Evolutionary conservation across 2,329 filamentous ascomycete genomes (phyloP).

Genomic region (Proliferodiscus dingleyae): DNA sequence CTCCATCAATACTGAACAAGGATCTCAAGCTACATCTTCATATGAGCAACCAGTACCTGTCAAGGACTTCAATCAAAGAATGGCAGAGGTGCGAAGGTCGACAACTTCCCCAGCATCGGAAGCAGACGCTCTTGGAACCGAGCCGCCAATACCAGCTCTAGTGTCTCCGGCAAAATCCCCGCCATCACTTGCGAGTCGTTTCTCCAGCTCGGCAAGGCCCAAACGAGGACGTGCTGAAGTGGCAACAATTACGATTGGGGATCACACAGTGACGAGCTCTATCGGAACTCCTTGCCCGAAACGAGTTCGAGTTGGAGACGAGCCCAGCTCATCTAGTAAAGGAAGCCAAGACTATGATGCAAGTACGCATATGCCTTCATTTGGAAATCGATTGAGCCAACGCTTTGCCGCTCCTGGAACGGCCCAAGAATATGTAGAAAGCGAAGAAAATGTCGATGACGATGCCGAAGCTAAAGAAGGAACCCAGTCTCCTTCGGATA

Average conservation of each 20-base stretch:
- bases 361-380: constrained; percentile 18
- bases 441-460: constrained; percentile 15
- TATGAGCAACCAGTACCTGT: constrained; percentile 20
- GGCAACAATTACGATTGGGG: constrained; percentile 33
- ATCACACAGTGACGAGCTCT: constrained; percentile 29
- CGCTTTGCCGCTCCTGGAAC: constrained; percentile 28
- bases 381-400: constrained; percentile 28
- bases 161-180: constrained; percentile 23
- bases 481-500: constrained; percentile 1
- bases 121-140: constrained; percentile 6
- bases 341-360: constrained; percentile 1
- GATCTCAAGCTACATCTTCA: constrained; percentile 8
- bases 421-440: constrained; percentile 5
- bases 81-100: constrained; percentile 23
- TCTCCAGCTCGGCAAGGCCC: constrained; percentile 18
- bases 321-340: constrained; percentile 4
- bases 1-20: constrained; percentile 16
- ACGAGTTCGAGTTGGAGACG: constrained; percentile 15
- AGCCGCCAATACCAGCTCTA: constrained; percentile 22
- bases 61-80: constrained; percentile 29
- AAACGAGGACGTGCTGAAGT: constrained; percentile 21
- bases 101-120: constrained; percentile 1
- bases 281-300: constrained; percentile 28
- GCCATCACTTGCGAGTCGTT: constrained; percentile 21
- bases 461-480: constrained; percentile 11